Base-by-base conservation (phyloP, 2,329 filamentous ascomycete genomes). In the Penicillium sp. region DNA sequence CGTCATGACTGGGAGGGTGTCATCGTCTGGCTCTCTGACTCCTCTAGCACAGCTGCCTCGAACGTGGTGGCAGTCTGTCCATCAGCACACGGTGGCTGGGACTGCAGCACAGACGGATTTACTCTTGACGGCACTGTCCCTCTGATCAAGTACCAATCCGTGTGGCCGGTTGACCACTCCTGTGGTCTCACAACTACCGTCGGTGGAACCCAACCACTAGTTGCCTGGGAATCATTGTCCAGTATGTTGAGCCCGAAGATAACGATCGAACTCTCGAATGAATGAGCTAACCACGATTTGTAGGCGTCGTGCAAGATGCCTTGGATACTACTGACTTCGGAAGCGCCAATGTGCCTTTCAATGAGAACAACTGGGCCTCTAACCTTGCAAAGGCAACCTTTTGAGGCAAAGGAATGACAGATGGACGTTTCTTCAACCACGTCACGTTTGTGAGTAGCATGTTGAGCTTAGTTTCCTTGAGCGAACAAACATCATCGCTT, bases 1-100 rank as follows among this genome's bases (percentile, higher is more conserved):
- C 76, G 80, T 18, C 79, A 83, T 66, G 81, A 84, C 62, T 84
- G 81, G 81, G 81, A 83, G 60, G 78, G 77, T n/a, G 71, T 78
- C 0, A 77, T 84, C 34, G 74, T 84, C 24, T 84, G 79, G 79
- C 73, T 84, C 0, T 71, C 72, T 0, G 69, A 69, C 9, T 47
- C 65, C 0, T 67, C 72, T 2, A 72, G 72, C 1, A 69, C 68
- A 0, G 65, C 69, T 0, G 73, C 79, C 0, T 59, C 63, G 8
- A 78, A 74, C 1, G 66, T 83, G 29, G 63, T 77, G 1, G 81
- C 79, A 21, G 77, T 83, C 7, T 81, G 81, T 21, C 80, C 81
- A 2, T 81, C 77, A 2, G 80, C 79, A 0, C 81, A 84, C 52
- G 81, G 81, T 3, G 68, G 62, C 4, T 83, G 77, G 70, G 68